Conservation (phyloP, 2,329 filamentous ascomycete species). For the Aspergillus ochraceoroseus region DNA sequence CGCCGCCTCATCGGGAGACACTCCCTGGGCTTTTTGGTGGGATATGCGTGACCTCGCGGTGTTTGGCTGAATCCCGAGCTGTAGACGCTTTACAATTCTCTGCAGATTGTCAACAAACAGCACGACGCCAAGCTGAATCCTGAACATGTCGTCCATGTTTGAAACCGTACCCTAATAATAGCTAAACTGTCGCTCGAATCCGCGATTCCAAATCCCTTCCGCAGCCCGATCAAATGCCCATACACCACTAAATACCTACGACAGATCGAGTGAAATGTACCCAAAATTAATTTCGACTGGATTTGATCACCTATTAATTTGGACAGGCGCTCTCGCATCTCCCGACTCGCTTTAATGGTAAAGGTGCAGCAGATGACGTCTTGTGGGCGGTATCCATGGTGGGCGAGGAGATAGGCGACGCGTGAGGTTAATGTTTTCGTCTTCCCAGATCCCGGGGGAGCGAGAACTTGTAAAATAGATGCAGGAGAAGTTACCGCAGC, state of each 20-base stretch:
- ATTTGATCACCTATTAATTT: slow-evolving; percentile 71
- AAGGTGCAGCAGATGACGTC: slow-evolving; percentile 95
- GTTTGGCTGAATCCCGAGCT: slow-evolving; percentile 63
- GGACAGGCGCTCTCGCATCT: slow-evolving; percentile 87
- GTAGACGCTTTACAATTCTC: slow-evolving; percentile 72
- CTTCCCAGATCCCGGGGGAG: slow-evolving; percentile 70
- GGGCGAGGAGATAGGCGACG: slow-evolving; percentile 78
- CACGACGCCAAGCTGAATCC: background rate
- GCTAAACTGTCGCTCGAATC: slow-evolving; percentile 74
- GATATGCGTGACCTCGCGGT: slow-evolving; percentile 71
- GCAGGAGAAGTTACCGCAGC: slow-evolving; percentile 60
- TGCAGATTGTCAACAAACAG: slow-evolving; percentile 22
- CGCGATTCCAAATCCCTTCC: slow-evolving; percentile 82
- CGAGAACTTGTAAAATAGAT: slow-evolving; percentile 57
- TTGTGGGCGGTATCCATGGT: slow-evolving; percentile 67
- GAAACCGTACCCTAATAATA: slow-evolving; percentile 57
- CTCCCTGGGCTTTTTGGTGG: slow-evolving; percentile 54
- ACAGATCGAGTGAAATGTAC: slow-evolving; percentile 92
- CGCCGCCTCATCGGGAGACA: slow-evolving; percentile 45
- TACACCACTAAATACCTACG: slow-evolving; percentile 78
- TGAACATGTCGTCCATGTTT: background rate
- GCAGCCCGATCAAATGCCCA: slow-evolving; percentile 75
- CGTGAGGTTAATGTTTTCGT: slow-evolving; percentile 92
- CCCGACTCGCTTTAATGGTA: slow-evolving; percentile 86
- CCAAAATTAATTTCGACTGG: slow-evolving; percentile 73